These are phyloP conservation scores for Iberis pinnata DNA, from an alignment of 345 rosid genomes.

Conservation along the genomic window DNA sequence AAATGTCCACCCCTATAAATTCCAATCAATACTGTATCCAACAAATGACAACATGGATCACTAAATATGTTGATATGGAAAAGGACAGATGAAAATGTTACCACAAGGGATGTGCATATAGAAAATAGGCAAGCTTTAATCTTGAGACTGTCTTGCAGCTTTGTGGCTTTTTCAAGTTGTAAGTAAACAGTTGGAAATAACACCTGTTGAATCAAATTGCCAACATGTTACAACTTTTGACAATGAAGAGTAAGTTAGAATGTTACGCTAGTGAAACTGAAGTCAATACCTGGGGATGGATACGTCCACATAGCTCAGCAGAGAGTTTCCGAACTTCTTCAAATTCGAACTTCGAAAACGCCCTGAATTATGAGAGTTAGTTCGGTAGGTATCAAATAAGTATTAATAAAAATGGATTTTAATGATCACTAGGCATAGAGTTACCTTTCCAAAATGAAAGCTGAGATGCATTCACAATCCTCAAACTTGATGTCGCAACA, in stretches of 20 bases:
- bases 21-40: slow-evolving; percentile 13
- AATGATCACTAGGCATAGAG: slow-evolving; percentile 15
- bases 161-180: slow-evolving; percentile 43
- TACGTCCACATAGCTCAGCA: slow-evolving; percentile 92
- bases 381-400: slow-evolving; percentile 17
- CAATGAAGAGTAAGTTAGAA: too few species aligned
- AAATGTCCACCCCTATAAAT: too few species aligned
- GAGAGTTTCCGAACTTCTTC: slow-evolving; percentile 82
- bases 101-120: slow-evolving; percentile 75
- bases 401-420: slow-evolving; percentile 17
- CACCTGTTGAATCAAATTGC: slow-evolving; percentile 41
- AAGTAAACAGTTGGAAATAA: slow-evolving; percentile 54
- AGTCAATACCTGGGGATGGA: slow-evolving; percentile 61
- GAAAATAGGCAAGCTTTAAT: slow-evolving; percentile 81
- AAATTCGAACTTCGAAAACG: slow-evolving; percentile 58
- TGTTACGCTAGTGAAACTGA: too few species aligned
- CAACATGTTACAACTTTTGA: slow-evolving; percentile 10
- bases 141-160: slow-evolving; percentile 41
- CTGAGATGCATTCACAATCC: slow-evolving; percentile 48
- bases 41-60: slow-evolving; percentile 1
- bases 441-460: slow-evolving; percentile 71
- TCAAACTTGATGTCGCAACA: slow-evolving; percentile 32
- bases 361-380: slow-evolving; percentile 39
- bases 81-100: slow-evolving; percentile 30
- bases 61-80: slow-evolving; percentile 3